Conservation (phyloP, 2,329 filamentous ascomycete genomes). For the Monilinia aucupariae region DNA sequence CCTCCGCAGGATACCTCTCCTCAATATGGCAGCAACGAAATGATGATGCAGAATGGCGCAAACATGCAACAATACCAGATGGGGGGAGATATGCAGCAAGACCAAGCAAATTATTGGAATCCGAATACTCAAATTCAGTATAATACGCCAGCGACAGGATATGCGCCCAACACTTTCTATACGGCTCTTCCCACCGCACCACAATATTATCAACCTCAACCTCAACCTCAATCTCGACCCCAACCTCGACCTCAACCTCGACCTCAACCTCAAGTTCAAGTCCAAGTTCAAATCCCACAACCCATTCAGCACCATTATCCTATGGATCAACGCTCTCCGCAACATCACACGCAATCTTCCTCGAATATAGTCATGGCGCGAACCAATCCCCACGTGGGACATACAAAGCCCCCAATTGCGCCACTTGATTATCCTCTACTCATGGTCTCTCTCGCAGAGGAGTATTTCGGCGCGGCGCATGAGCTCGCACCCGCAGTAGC, state of each 20-base stretch:
- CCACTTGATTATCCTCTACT: constrained; percentile 37
- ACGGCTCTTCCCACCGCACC: constrained; percentile 10
- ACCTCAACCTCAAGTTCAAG: neutral
- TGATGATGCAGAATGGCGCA: constrained; percentile 13
- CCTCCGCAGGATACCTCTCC: constrained; percentile 12
- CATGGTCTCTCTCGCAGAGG: constrained; percentile 67
- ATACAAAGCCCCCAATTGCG: constrained; percentile 10
- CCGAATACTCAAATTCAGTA: constrained; percentile 7
- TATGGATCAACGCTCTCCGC: constrained; percentile 5
- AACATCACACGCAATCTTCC: constrained; percentile 4
- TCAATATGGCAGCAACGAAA: constrained; percentile 13
- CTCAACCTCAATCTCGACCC: too few species aligned
- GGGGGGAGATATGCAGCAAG: constrained; percentile 8
- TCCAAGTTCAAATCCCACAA: constrained; percentile 12
- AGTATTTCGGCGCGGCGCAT: constrained; percentile 66
- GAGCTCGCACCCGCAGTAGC: constrained; percentile 46
- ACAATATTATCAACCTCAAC: constrained; percentile 18
- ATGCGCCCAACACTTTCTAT: constrained; percentile 13
- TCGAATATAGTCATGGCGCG: constrained; percentile 12
- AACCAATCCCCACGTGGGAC: constrained; percentile 15
- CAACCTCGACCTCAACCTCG: too few species aligned
- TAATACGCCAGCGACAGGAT: constrained; percentile 8
- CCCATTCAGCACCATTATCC: constrained; percentile 21
- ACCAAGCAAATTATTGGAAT: constrained; percentile 12
- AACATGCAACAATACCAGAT: constrained; percentile 13